Evolutionary conservation across 345 rosid genomes (phyloP), one percentile per base, ranked within the genome.

Genomic region (Lepidium sativum): DNA sequence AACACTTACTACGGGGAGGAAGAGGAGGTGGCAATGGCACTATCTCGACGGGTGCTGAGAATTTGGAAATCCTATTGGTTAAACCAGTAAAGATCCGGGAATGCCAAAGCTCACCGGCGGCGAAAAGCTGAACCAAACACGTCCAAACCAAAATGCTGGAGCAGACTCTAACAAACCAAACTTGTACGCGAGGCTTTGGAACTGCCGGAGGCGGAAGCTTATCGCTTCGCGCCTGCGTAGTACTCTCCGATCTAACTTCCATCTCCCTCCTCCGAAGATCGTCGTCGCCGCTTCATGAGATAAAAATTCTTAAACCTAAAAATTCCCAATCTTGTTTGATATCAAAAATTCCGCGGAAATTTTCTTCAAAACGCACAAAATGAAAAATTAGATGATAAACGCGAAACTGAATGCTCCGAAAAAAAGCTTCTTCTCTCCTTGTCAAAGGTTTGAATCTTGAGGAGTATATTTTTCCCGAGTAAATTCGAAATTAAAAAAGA

Each of bases 101-200:
- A 38, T 72, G 91, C 97, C 99, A 94, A 40, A 94, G 83, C 90
- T 85, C 82, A 8, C 92, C 91, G 39, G 85, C 86, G 53, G 97
- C 83, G 21, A 90, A 77, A 35, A 90, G 82, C 82, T 94, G 99
- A 63, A 94, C 95, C 84, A 90, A 73, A 79, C 97, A 91, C 25
- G 99, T 94, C 99, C 99, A 94, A 20, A 94, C 65, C 85, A 94
- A 77, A 80, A 94, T 90, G 79, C 83, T 84, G 53, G 96, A 83
- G 60, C 99, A 94, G 17, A 90, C 86, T 67, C 95, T 81, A 2
- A 88, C 79, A 66, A 94, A 90, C 92, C 92, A 90, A 12, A 86
- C 84, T 77, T 88, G 89, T 16, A 85, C 70, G 23, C 99, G 75
- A 21, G 85, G 84, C 77, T 85, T 75, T 9, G 83, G 89, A 63